Percentiles rank a stretch among this genome's conserved stretches.
Evolutionary conservation across 83 land plant genomes (phyloP).

Genomic region (Larix sibirica): DNA sequence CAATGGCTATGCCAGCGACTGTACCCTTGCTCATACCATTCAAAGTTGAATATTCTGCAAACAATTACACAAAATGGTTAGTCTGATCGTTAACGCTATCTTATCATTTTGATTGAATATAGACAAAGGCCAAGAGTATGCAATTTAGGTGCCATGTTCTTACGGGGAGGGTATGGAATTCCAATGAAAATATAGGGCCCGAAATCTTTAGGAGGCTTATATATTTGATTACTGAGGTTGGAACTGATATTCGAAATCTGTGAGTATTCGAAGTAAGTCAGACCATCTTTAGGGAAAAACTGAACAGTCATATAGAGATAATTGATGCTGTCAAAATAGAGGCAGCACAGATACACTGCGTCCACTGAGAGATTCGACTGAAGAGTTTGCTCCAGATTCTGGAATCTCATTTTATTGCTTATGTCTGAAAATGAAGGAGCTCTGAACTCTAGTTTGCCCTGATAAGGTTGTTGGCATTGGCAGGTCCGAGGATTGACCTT

Average conservation of each 20-base stretch:
- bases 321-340: not conserved
- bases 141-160: slow-evolving; percentile 12
- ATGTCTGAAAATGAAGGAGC: slow-evolving; percentile 29
- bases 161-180: slow-evolving; percentile 43
- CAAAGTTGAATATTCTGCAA: not conserved
- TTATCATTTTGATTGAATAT: not conserved
- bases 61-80: not conserved
- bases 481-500: slow-evolving; percentile 26
- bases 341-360: slow-evolving; percentile 20
- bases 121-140: not conserved
- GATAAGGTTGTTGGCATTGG: slow-evolving; percentile 46
- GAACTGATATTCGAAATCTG: not conserved
- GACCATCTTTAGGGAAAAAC: not conserved
- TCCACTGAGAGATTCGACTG: slow-evolving; percentile 15
- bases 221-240: not conserved
- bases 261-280: not conserved
- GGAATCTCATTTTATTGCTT: slow-evolving; percentile 19
- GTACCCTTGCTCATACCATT: slow-evolving; percentile 18
- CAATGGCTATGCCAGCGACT: slow-evolving; percentile 29
- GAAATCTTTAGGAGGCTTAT: slow-evolving; percentile 2
- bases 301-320: not conserved
- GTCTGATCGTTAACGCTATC: not conserved
- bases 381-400: slow-evolving; percentile 20
- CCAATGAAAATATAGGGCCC: slow-evolving; percentile 28
- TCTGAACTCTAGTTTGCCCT: slow-evolving; percentile 29